phyloP scores from a whole-genome alignment of 164 flowering plant genomes.

The Vitis labrusca region DNA sequence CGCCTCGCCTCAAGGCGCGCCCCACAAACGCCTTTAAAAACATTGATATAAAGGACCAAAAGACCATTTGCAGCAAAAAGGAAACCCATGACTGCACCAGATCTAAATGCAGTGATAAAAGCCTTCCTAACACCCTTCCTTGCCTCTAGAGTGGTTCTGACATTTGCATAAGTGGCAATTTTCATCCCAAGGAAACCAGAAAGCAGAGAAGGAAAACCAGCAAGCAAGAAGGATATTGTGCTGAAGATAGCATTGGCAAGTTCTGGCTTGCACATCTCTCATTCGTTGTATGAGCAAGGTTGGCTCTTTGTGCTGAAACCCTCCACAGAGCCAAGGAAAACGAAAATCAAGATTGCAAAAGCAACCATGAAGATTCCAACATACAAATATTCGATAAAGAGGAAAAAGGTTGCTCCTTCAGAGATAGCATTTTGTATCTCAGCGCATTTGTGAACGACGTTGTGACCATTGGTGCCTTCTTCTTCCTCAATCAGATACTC shows the following conservation, averaged over 20 bases:
- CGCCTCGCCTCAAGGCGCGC: no score
- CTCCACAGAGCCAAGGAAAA: conserved; percentile 84
- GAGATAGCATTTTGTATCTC: conserved; percentile 69
- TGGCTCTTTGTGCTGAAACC: conserved; percentile 72
- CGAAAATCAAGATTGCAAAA: conserved; percentile 70
- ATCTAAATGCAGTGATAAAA: conserved; percentile 74
- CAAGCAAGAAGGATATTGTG: conserved; percentile 74
- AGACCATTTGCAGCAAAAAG: conserved; percentile 89
- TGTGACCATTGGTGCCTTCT: conserved; percentile 62
- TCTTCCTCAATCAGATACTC: conserved; percentile 67
- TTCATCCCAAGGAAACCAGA: conserved; percentile 92
- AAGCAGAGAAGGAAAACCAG: conserved; percentile 67
- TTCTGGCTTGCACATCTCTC: conserved; percentile 70
- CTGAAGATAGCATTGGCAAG: conserved; percentile 78
- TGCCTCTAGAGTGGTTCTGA: conserved; percentile 82
- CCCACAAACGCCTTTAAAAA: no score
- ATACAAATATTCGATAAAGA: conserved; percentile 70
- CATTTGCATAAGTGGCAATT: conserved; percentile 86
- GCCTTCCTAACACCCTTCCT: conserved; percentile 89
- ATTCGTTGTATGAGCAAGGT: conserved; percentile 53
- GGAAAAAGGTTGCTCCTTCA: conserved; percentile 77
- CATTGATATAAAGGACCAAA: no score
- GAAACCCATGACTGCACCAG: conserved; percentile 91
- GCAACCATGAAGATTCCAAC: conserved; percentile 80
- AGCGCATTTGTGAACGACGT: conserved; percentile 58